These are phyloP conservation scores for Entelexis sorbosivorans DNA, from an alignment of 1,139 yeast species.

Conservation along the genomic window DNA sequence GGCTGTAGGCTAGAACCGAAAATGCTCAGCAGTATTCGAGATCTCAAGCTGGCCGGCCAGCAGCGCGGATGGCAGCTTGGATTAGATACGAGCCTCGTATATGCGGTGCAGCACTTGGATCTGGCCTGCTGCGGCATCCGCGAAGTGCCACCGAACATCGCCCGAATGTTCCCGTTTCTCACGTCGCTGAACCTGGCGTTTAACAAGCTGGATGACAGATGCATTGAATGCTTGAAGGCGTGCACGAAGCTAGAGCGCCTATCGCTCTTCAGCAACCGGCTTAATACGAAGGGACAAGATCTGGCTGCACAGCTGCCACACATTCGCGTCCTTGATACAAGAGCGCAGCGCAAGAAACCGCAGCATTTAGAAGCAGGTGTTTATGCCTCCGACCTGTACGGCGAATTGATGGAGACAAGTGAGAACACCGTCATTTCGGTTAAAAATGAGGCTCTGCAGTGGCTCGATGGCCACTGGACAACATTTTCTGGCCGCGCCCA, in stretches of 20 bases:
- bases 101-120: conserved; percentile 23
- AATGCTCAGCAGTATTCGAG: conserved; percentile 13
- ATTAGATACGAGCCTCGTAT: background rate
- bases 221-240: conserved; percentile 7
- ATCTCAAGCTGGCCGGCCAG: conserved; percentile 15
- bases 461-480: conserved; percentile 20
- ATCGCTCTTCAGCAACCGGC: conserved; percentile 20
- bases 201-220: conserved; percentile 18
- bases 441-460: conserved; percentile 9
- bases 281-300: conserved; percentile 7
- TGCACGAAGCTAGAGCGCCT: conserved; percentile 20
- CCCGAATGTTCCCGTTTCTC: conserved; percentile 20
- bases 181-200: conserved; percentile 20
- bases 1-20: conserved; percentile 2
- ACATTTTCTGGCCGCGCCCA: background rate
- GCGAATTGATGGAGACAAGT: conserved; percentile 2
- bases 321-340: conserved; percentile 15
- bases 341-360: conserved; percentile 9
- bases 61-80: conserved; percentile 14
- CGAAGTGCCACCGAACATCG: conserved; percentile 19
- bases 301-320: conserved; percentile 11
- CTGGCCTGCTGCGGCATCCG: conserved; percentile 13
- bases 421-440: background rate
- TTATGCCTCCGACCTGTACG: conserved; percentile 13
- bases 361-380: background rate